These are phyloP conservation scores for Tylopilus sp. DNA, from an alignment of 768 basidiomycete species.

Conservation along the genomic window DNA sequence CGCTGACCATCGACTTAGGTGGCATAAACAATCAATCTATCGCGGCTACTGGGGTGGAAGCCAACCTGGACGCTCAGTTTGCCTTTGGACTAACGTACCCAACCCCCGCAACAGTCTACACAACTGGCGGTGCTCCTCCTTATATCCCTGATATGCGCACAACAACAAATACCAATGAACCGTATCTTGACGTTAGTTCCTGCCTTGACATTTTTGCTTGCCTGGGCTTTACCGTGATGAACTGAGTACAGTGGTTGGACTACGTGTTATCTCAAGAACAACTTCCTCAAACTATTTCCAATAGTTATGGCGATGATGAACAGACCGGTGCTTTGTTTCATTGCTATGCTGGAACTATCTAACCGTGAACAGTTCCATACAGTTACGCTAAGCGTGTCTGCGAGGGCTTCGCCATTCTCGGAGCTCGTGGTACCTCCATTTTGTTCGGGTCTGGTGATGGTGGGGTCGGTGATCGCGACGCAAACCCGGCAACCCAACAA, in stretches of 20 bases:
- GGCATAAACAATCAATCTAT: slow-evolving; percentile 57
- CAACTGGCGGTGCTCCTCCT: slow-evolving; percentile 60
- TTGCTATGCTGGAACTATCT: background rate
- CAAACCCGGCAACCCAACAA: slow-evolving; percentile 46
- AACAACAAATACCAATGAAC: slow-evolving; percentile 45
- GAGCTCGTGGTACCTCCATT: slow-evolving; percentile 62
- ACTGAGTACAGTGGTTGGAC: slow-evolving; percentile 56
- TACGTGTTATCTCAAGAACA: slow-evolving; percentile 46
- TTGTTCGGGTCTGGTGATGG: slow-evolving; percentile 64
- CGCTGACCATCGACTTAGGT: slow-evolving; percentile 35
- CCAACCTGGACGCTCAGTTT: slow-evolving; percentile 65
- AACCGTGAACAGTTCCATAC: slow-evolving; percentile 44
- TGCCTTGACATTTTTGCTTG: background rate
- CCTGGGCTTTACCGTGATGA: background rate
- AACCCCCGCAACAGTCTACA: slow-evolving; percentile 55
- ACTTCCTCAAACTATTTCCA: slow-evolving; percentile 61
- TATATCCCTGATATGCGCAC: slow-evolving; percentile 47
- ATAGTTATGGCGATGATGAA: slow-evolving; percentile 71
- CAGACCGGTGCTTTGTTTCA: slow-evolving; percentile 48
- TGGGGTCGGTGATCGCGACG: slow-evolving; percentile 64
- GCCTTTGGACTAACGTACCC: slow-evolving; percentile 64
- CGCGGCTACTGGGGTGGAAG: slow-evolving; percentile 57
- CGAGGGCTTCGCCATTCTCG: slow-evolving; percentile 59
- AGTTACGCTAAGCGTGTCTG: slow-evolving; percentile 59
- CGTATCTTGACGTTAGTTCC: slow-evolving; percentile 39